Percentiles rank a stretch among this genome's conserved stretches.
Conservation (phyloP, 1,284 basidiomycete species). For the Rhodotorula sp. region DNA sequence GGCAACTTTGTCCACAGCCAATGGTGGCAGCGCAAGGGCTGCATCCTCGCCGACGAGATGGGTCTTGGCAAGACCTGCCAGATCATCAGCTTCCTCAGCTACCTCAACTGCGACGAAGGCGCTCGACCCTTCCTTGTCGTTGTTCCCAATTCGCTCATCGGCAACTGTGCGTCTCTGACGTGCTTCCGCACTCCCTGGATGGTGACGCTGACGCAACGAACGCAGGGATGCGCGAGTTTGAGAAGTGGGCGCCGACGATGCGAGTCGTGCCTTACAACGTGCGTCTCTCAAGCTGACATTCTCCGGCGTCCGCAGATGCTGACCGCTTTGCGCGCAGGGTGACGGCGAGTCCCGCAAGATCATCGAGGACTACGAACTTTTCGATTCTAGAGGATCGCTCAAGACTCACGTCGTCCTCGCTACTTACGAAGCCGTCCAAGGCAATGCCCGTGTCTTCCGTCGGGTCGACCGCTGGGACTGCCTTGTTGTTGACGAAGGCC, state of each 20-base stretch:
- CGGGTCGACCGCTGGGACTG: constrained; percentile 84
- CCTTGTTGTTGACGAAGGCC: constrained; percentile 85
- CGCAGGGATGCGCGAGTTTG: constrained; percentile 66
- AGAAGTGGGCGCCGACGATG: constrained; percentile 80
- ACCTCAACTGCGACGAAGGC: constrained; percentile 62
- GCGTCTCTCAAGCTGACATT: not conserved
- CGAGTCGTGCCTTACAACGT: constrained; percentile 69
- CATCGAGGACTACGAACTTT: constrained; percentile 78
- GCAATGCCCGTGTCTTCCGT: constrained; percentile 71
- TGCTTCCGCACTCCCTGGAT: not conserved
- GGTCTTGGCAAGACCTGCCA: constrained; percentile 85
- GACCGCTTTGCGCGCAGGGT: constrained; percentile 6
- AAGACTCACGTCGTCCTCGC: constrained; percentile 70
- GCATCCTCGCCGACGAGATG: constrained; percentile 98
- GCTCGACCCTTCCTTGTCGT: constrained; percentile 80
- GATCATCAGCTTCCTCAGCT: constrained; percentile 79
- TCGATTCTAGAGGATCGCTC: constrained; percentile 55
- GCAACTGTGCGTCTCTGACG: constrained; percentile 58
- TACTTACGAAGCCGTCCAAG: constrained; percentile 66
- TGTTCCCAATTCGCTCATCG: constrained; percentile 90
- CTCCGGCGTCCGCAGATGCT: not conserved
- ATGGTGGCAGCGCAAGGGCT: constrained; percentile 81
- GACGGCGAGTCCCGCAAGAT: constrained; percentile 61
- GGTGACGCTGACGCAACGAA: constrained; percentile 21
- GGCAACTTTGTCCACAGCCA: constrained; percentile 52